Conservation (phyloP, 1,139 yeast species). For the Candida glucosophila region DNA sequence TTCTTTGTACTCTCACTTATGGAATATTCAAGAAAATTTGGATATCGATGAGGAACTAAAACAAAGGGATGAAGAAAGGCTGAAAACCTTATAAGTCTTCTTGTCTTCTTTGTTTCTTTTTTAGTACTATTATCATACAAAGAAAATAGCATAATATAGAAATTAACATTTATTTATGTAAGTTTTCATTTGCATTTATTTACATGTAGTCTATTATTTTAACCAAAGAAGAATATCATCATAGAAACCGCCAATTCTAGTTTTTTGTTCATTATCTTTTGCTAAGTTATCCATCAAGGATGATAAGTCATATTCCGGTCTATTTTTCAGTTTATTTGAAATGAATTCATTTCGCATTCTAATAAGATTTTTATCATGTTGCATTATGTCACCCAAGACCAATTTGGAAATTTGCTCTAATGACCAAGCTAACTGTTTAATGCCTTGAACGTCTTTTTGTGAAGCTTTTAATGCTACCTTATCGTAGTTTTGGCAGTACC, state of each 20-base stretch:
- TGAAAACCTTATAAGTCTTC: neutral
- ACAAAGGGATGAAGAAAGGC: slow-evolving; percentile 11
- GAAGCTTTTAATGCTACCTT: slow-evolving; percentile 39
- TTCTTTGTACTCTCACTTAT: slow-evolving; percentile 67
- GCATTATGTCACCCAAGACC: slow-evolving; percentile 36
- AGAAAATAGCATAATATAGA: neutral
- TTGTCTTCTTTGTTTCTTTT: too few relatives aligned
- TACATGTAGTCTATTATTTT: too few relatives aligned
- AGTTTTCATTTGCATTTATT: neutral
- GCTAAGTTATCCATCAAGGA: slow-evolving; percentile 14
- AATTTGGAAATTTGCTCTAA: slow-evolving; percentile 31
- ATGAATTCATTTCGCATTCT: slow-evolving; percentile 18
- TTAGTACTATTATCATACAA: too few relatives aligned
- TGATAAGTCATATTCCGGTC: slow-evolving; percentile 29
- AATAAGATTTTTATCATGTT: slow-evolving; percentile 19
- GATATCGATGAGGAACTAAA: slow-evolving; percentile 35
- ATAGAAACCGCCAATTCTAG: slow-evolving; percentile 2
- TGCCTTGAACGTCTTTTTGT: slow-evolving; percentile 36
- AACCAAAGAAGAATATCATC: too few relatives aligned
- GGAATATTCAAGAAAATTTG: slow-evolving; percentile 87
- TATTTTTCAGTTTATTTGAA: slow-evolving; percentile 15
- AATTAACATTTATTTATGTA: neutral
- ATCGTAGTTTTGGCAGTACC: slow-evolving; percentile 47
- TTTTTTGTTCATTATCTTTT: slow-evolving; percentile 13
- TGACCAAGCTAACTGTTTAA: slow-evolving; percentile 30